Conservation (phyloP, 768 basidiomycete species). For the Rhodosporidiobolus sp. region DNA sequence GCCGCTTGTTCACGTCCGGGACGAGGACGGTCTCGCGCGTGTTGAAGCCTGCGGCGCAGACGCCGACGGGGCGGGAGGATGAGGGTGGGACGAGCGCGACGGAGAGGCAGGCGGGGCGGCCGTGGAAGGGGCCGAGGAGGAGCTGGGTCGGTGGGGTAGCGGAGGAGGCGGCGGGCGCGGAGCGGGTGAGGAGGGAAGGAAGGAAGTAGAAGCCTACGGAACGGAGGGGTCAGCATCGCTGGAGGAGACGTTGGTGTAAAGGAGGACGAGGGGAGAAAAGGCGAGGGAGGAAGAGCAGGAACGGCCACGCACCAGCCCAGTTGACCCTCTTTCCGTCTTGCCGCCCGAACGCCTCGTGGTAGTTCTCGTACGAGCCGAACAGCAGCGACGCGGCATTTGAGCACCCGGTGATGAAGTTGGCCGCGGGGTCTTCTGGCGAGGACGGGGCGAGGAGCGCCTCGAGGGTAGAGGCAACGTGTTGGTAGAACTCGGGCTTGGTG, state of each 20-base stretch:
- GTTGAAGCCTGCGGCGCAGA: conserved; percentile 77
- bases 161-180: neutral
- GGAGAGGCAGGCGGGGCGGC: conserved; percentile 77
- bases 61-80: conserved; percentile 57
- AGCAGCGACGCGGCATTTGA: conserved; percentile 78
- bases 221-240: neutral
- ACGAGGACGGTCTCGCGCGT: conserved; percentile 63
- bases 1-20: conserved; percentile 70
- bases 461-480: conserved; percentile 66
- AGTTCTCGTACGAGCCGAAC: conserved; percentile 71
- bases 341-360: conserved; percentile 55
- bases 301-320: conserved; percentile 73
- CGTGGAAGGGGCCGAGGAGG: conserved; percentile 41
- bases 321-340: conserved; percentile 63
- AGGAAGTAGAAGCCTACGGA: conserved; percentile 78
- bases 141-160: conserved; percentile 25
- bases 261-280: neutral
- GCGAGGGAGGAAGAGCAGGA: neutral
- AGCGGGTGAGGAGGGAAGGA: conserved; percentile 60
- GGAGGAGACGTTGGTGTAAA: neutral
- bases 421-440: conserved; percentile 16
- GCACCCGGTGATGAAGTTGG: conserved; percentile 71
- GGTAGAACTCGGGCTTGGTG: conserved; percentile 75
- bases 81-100: conserved; percentile 61
- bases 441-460: conserved; percentile 50